Conservation (phyloP, 768 basidiomycete species). For the Clavulina sp. region DNA sequence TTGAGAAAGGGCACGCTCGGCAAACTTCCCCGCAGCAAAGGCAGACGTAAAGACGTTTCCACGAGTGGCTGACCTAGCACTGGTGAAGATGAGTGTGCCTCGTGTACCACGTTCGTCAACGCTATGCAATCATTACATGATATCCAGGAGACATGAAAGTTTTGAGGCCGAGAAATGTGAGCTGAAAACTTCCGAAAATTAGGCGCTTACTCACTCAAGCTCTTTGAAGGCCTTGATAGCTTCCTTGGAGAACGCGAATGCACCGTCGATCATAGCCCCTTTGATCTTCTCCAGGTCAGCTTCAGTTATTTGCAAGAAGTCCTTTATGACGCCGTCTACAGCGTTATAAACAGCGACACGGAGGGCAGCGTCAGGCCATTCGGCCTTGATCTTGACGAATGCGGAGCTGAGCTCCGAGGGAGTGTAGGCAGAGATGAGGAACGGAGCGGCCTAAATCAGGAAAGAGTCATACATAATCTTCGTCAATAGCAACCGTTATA, state of each 20-base stretch:
- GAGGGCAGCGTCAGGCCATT: conserved; percentile 31
- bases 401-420: conserved; percentile 26
- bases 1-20: conserved; percentile 43
- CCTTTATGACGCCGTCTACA: conserved; percentile 38
- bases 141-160: too few species aligned
- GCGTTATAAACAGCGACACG: conserved; percentile 51
- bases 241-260: conserved; percentile 46
- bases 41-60: conserved; percentile 45
- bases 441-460: conserved; percentile 32
- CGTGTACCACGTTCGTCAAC: conserved; percentile 28
- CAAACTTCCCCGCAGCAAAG: conserved; percentile 49
- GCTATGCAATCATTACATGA: too few species aligned
- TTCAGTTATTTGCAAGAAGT: conserved; percentile 30
- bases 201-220: conserved; percentile 4
- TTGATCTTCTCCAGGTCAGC: conserved; percentile 35
- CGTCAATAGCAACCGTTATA: too few species aligned
- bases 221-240: conserved; percentile 42
- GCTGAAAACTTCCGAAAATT: not conserved
- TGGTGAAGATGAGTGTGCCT: conserved; percentile 54
- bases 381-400: conserved; percentile 32
- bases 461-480: too few species aligned
- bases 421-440: conserved; percentile 30
- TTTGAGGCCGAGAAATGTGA: not conserved
- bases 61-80: conserved; percentile 47
- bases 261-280: conserved; percentile 36